phyloP scores from a whole-genome alignment of 148 eudicot species.

The Polygonum maritimum region DNA sequence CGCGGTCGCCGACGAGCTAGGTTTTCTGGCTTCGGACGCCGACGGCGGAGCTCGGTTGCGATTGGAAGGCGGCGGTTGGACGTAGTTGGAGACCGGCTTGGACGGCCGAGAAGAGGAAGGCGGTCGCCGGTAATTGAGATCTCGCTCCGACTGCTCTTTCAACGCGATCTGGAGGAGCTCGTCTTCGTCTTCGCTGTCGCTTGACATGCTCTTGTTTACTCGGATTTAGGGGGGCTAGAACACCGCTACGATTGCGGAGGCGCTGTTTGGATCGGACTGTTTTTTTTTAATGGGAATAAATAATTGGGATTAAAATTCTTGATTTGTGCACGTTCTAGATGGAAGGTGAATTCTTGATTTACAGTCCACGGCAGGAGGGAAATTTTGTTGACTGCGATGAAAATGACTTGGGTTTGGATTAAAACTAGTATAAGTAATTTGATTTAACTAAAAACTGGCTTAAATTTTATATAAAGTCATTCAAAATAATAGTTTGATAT shows the following conservation, averaged over 20 bases:
- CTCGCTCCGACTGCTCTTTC: slow-evolving; percentile 70
- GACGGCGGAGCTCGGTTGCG: slow-evolving; percentile 11
- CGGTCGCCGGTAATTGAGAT: slow-evolving; percentile 46
- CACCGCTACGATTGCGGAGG: not conserved
- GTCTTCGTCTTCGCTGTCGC: slow-evolving; percentile 77
- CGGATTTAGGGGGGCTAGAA: not conserved
- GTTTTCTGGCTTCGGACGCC: slow-evolving; percentile 17
- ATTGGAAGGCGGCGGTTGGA: slow-evolving; percentile 36
- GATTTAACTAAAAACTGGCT: too few species aligned
- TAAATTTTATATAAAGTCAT: too few species aligned
- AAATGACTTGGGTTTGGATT: too few species aligned
- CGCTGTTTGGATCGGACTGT: not conserved
- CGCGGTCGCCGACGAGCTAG: slow-evolving; percentile 4
- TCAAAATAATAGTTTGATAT: too few species aligned
- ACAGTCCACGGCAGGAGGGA: not conserved
- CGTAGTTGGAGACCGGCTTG: slow-evolving; percentile 64
- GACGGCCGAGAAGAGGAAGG: slow-evolving; percentile 18
- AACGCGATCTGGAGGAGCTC: slow-evolving; percentile 95
- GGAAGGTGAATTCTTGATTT: not conserved
- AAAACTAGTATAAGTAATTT: too few species aligned
- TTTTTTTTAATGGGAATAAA: not conserved
- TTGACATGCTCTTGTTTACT: slow-evolving; percentile 31
- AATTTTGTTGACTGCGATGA: not conserved
- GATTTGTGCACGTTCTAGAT: not conserved
- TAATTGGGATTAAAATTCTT: not conserved